phyloP scores from a whole-genome alignment of 306 rosid genomes.

The Notholithocarpus densiflorus region DNA sequence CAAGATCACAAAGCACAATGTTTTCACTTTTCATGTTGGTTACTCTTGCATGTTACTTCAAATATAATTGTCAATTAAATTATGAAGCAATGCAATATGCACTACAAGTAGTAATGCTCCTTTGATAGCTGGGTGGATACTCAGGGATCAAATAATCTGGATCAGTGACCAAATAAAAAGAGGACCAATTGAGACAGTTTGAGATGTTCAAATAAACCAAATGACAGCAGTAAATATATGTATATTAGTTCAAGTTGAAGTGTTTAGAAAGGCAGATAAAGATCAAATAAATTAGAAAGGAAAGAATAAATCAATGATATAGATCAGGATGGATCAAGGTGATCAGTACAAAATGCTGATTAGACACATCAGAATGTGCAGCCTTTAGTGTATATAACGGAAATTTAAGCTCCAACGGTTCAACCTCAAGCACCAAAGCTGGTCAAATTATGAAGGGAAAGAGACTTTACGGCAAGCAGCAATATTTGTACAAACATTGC shows the following conservation, averaged over 20 bases:
- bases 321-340: too few species aligned
- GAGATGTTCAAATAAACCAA: not conserved
- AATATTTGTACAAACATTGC: not conserved
- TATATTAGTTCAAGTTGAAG: not conserved
- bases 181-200: not conserved
- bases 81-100: conserved; percentile 3
- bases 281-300: not conserved
- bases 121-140: not conserved
- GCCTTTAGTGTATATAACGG: not conserved
- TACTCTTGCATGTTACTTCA: not conserved
- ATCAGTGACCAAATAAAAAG: not conserved
- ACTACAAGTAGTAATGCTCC: not conserved
- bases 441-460: too few species aligned
- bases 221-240: not conserved
- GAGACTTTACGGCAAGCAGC: too few species aligned
- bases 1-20: not conserved
- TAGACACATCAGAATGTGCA: not conserved
- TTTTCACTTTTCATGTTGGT: not conserved
- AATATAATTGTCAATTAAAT: not conserved
- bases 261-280: not conserved
- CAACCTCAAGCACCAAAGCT: too few species aligned
- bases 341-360: too few species aligned
- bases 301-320: not conserved
- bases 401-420: too few species aligned
- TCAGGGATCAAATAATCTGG: not conserved